phyloP scores from a whole-genome alignment of 2,329 filamentous ascomycete genomes.

The Mycosphaerelloides madeirae region DNA sequence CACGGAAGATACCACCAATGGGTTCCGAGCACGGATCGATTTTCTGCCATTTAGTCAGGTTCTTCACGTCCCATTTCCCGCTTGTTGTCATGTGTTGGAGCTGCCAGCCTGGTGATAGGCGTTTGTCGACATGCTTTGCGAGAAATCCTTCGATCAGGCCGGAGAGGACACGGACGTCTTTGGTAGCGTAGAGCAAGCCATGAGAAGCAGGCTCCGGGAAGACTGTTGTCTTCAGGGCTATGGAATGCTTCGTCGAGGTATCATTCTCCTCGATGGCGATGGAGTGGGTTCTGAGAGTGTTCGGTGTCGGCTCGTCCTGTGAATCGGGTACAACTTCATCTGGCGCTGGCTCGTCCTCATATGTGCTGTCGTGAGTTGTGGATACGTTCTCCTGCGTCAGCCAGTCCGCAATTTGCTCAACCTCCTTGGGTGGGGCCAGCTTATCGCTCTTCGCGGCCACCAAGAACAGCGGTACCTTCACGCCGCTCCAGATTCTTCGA shows the following conservation, averaged over 20 bases:
- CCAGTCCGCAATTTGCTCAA: slow-evolving; percentile 59
- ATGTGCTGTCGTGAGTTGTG: slow-evolving; percentile 4
- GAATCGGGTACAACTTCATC: slow-evolving; percentile 11
- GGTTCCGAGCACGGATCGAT: slow-evolving; percentile 37
- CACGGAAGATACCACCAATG: slow-evolving; percentile 75
- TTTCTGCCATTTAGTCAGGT: slow-evolving; percentile 83
- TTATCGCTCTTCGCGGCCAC: slow-evolving; percentile 72
- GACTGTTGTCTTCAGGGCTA: slow-evolving; percentile 61
- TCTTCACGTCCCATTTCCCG: slow-evolving; percentile 98
- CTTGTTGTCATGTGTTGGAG: slow-evolving; percentile 80
- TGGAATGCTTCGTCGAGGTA: slow-evolving; percentile 20
- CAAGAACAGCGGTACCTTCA: slow-evolving; percentile 71
- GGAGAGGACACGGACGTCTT: slow-evolving; percentile 68
- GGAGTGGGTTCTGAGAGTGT: background rate
- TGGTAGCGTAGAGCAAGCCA: slow-evolving; percentile 74
- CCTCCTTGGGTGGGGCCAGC: slow-evolving; percentile 67
- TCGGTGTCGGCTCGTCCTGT: too few species aligned
- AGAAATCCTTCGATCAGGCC: slow-evolving; percentile 82
- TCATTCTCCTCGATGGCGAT: background rate
- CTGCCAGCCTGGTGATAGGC: slow-evolving; percentile 84
- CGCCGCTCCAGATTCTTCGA: slow-evolving; percentile 63
- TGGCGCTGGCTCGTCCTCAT: slow-evolving; percentile 5
- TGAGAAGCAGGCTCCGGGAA: slow-evolving; percentile 76
- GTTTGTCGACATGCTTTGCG: slow-evolving; percentile 65
- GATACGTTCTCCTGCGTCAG: slow-evolving; percentile 15